Evolutionary conservation across 2,329 filamentous ascomycete genomes (phyloP), one percentile per base, ranked within the genome.

Genomic region (Ceratocystis lukuohia): DNA sequence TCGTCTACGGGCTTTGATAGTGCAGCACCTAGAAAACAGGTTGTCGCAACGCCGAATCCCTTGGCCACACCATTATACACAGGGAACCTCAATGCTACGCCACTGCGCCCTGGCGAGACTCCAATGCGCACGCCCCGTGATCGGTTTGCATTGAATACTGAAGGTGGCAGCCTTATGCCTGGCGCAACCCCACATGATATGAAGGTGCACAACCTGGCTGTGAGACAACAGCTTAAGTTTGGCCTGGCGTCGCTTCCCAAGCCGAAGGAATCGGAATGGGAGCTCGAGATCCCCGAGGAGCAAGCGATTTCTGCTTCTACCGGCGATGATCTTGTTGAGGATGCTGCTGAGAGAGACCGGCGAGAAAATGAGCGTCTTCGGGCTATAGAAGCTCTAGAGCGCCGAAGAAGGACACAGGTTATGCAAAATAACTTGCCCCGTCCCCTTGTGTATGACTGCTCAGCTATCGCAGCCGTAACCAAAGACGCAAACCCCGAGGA

Each of bases 251-350:
- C 89, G 25, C 80, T 99, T 17, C 94, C 94, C 0, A 95, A 89
- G 72, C 94, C 94, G 0, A 96, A 96, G 73, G 91, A 96, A 72
- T 88, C 85, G 0, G 92, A 96, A 70, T 97, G 90, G 88, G 94
- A 97, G 71, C 84, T 97, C 59, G 93, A 96, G 73, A 78, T 96
- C 44, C 93, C 93, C 0, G 91, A 95, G 50, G 91, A 96, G 69
- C 81, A 88, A 69, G 79, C 83, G 69, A 30, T 66, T 20, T 89
- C 94, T 70, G 72, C 77, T 2, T 75, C 69, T 30, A 71, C 72
- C n/a, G 76, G 76, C 3, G 77, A 81, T 28, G 80, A 84, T 65
- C 72, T 81, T 10, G 82, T 83, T 65, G 81, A 83, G 70, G 80
- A 82, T 69, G 79, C 80, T 3, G 91, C 89, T 17, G 85, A 92